phyloP scores from a whole-genome alignment of 257 asterid species.

The Solanum chmielewskii region DNA sequence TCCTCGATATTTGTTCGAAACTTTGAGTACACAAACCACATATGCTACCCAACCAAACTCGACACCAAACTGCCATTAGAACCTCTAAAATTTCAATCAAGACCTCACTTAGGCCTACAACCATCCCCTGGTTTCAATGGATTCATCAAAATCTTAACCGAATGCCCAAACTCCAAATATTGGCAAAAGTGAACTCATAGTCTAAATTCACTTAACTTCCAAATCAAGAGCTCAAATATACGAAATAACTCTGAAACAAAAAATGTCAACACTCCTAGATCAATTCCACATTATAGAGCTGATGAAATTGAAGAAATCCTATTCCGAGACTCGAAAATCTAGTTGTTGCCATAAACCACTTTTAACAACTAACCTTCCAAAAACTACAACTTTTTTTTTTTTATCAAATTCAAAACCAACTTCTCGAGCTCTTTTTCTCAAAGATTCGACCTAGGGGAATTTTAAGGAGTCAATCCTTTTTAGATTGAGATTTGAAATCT shows the following conservation, averaged over 20 bases:
- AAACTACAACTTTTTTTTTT: too few relatives aligned
- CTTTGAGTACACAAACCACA: background rate
- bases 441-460: background rate
- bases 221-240: too few relatives aligned
- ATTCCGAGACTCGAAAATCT: background rate
- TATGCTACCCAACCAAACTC: background rate
- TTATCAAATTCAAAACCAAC: background rate
- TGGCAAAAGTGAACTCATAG: background rate
- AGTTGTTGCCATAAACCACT: background rate
- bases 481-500: background rate
- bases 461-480: background rate
- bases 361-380: background rate
- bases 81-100: background rate
- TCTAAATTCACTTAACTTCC: background rate
- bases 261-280: background rate
- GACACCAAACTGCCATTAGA: background rate
- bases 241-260: background rate
- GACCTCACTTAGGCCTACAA: background rate
- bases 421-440: background rate
- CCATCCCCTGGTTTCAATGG: background rate
- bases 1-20: background rate
- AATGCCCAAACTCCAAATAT: background rate
- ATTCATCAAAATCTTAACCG: background rate
- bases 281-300: background rate
- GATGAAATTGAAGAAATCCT: background rate